phyloP scores from a whole-genome alignment of 192 early-diverging fungal genomes.

The Chytriomyces sp. region DNA sequence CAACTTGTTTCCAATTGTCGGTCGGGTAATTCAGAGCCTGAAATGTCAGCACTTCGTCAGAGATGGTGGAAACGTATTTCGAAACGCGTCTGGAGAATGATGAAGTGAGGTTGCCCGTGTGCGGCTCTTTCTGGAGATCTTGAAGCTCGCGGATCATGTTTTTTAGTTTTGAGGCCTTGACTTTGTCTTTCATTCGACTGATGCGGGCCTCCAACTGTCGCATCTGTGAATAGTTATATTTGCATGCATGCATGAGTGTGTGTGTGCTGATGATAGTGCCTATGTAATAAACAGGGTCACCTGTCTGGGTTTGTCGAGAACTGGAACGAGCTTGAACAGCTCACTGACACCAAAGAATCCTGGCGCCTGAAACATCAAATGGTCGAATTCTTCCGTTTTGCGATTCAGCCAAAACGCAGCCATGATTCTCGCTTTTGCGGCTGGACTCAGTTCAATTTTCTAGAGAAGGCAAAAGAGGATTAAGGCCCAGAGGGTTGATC shows the following conservation, averaged over 20 bases:
- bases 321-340: constrained; percentile 37
- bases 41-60: constrained; percentile 32
- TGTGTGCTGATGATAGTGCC: neutral
- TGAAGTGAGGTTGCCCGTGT: constrained; percentile 21
- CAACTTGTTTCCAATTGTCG: constrained; percentile 20
- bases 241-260: neutral
- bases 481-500: neutral
- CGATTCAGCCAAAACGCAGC: constrained; percentile 28
- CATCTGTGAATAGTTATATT: neutral
- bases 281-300: constrained; percentile 6
- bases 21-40: constrained; percentile 30
- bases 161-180: constrained; percentile 21
- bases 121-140: constrained; percentile 27
- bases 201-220: constrained; percentile 11
- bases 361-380: constrained; percentile 17
- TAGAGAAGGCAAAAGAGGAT: neutral
- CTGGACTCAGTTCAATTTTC: constrained; percentile 34
- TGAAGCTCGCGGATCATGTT: constrained; percentile 2
- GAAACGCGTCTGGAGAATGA: constrained; percentile 21
- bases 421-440: constrained; percentile 34
- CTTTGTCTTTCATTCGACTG: constrained; percentile 10
- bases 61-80: constrained; percentile 23
- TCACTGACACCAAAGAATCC: constrained; percentile 32
- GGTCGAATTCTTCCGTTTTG: constrained; percentile 17
- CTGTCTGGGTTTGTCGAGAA: constrained; percentile 33